These are phyloP conservation scores for Rhodotorula paludigena DNA, from an alignment of 768 basidiomycete species.

Conservation along the genomic window DNA sequence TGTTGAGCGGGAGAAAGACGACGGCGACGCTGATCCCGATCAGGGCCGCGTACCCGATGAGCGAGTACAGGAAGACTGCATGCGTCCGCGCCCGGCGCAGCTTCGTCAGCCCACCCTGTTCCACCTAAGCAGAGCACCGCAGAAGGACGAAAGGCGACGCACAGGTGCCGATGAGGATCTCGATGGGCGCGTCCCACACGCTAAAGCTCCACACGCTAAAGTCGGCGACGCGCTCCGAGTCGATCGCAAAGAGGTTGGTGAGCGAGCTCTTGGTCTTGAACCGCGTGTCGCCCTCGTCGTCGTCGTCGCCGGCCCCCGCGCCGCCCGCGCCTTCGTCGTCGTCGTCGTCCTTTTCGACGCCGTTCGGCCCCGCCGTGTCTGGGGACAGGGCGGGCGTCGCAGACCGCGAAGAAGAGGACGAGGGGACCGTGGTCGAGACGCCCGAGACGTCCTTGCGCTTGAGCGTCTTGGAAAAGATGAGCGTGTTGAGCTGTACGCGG, in stretches of 20 bases:
- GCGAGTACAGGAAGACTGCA: constrained; percentile 38
- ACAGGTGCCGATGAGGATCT: constrained; percentile 41
- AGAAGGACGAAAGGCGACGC: neutral
- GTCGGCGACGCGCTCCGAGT: constrained; percentile 38
- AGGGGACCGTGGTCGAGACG: neutral
- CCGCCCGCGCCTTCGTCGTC: neutral
- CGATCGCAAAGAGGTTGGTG: constrained; percentile 39
- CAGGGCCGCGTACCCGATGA: constrained; percentile 42
- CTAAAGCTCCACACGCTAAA: constrained; percentile 36
- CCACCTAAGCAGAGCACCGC: too few species aligned
- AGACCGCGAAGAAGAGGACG: neutral
- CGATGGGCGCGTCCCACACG: constrained; percentile 26
- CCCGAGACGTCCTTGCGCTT: constrained; percentile 40
- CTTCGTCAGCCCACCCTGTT: too few species aligned
- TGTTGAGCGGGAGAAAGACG: constrained; percentile 43
- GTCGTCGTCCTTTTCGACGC: neutral
- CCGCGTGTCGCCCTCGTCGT: constrained; percentile 21
- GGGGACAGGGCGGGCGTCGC: too few species aligned
- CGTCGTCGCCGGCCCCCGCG: constrained; percentile 40
- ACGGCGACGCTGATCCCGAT: constrained; percentile 42
- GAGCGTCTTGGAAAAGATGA: constrained; percentile 43
- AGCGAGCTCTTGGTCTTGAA: constrained; percentile 35
- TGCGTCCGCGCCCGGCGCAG: neutral
- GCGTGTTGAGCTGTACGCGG: constrained; percentile 41
- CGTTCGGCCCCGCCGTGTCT: neutral